Conservation (phyloP, 495 filamentous ascomycete species). For the Penicillium silybi region DNA sequence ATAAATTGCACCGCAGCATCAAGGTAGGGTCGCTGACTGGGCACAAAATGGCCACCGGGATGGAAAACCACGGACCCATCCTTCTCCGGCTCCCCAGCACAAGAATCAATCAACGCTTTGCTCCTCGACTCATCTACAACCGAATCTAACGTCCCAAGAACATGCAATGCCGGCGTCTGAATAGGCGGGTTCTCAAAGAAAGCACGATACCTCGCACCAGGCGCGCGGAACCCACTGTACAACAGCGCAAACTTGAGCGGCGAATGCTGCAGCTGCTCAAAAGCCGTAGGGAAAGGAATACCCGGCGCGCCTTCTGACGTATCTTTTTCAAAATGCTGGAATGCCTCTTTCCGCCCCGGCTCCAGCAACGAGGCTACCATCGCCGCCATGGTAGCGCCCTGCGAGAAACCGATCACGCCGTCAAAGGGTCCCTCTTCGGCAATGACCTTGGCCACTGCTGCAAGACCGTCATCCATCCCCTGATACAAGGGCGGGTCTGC, state of each 20-base stretch:
- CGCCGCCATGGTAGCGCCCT: constrained; percentile 62
- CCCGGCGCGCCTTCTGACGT: constrained; percentile 21
- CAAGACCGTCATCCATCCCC: constrained; percentile 62
- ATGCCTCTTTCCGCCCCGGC: constrained; percentile 39
- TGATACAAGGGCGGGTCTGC: constrained; percentile 54
- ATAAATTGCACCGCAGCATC: constrained; percentile 74
- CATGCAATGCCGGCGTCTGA: constrained; percentile 72
- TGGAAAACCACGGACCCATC: constrained; percentile 69
- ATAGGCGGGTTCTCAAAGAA: constrained; percentile 73
- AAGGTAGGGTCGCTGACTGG: constrained; percentile 73
- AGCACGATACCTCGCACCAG: constrained; percentile 54
- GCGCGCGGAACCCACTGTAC: constrained; percentile 76
- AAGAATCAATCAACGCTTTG: constrained; percentile 62
- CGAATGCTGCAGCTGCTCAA: constrained; percentile 49
- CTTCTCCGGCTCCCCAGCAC: constrained; percentile 47
- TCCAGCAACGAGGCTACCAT: constrained; percentile 71
- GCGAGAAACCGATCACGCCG: constrained; percentile 72
- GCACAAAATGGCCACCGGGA: constrained; percentile 92
- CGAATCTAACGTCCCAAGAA: constrained; percentile 80
- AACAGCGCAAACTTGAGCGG: constrained; percentile 72
- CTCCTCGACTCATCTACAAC: constrained; percentile 78
- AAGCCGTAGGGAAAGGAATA: constrained; percentile 48
- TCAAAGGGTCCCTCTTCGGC: constrained; percentile 59
- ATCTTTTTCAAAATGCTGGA: constrained; percentile 31
- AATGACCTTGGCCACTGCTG: constrained; percentile 54